Conservation (phyloP, 148 eudicot genomes). For the Vaccinium corymbosum region DNA sequence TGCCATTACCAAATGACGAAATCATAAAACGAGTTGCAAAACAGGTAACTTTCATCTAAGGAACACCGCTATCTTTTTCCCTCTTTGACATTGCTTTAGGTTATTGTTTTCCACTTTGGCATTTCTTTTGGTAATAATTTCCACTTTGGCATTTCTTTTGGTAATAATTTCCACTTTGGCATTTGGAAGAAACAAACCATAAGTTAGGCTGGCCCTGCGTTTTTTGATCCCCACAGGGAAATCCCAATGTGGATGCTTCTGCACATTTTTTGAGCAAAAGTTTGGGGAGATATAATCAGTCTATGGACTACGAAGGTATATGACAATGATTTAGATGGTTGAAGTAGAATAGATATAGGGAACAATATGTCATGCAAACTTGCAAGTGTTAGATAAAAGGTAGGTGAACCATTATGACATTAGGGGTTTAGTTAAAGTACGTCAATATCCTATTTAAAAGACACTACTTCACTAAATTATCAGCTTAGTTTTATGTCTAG, state of each 20-base stretch:
- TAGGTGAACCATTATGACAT: not conserved
- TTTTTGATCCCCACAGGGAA: not conserved
- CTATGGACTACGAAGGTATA: not conserved
- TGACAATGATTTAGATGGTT: not conserved
- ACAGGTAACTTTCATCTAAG: conserved; percentile 54
- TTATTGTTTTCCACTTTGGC: not conserved
- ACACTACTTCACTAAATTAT: not conserved
- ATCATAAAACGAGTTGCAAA: conserved; percentile 72
- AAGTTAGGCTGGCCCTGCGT: not conserved
- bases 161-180: not conserved
- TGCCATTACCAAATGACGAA: conserved; percentile 87
- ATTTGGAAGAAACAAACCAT: conserved; percentile 5
- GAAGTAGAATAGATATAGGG: not conserved
- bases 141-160: not conserved
- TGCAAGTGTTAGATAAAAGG: not conserved
- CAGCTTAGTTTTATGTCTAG: too few species aligned
- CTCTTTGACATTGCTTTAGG: not conserved
- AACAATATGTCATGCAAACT: not conserved
- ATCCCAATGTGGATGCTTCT: not conserved
- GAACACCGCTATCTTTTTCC: not conserved
- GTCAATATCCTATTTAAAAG: not conserved
- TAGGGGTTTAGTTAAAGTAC: not conserved
- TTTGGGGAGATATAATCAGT: not conserved
- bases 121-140: not conserved
- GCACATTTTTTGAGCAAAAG: not conserved